Evolutionary conservation across 805 yeast genomes (phyloP), one percentile per base, ranked within the genome.

Genomic region (Starmerella asiatica): DNA sequence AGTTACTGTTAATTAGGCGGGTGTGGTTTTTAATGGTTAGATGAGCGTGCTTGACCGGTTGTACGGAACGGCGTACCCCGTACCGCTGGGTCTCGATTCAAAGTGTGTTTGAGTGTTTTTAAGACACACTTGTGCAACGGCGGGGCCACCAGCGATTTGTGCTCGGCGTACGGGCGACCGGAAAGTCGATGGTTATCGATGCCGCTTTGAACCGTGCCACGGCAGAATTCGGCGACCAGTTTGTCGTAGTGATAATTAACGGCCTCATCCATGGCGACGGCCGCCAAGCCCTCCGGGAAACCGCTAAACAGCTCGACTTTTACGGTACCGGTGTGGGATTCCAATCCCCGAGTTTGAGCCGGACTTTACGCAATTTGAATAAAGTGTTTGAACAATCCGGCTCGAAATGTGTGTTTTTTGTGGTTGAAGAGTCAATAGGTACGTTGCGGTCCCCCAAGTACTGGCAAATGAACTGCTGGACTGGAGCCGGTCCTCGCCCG

Each of bases 401-500:
- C n/a, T 32, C 30, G 26, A 32, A 32, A 21, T 12, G 27, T n/a
- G 70, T 91, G 3, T 61, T 91, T 0, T 77, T 91, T 50, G 60
- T 84, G 2, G 71, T 91, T 41, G 97, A 91, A 42, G 93, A 86
- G 51, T 71, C 42, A 96, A 91, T 39, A 64, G 68, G 29, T 91
- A 79, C 60, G 77, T 94, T 0, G 63, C 65, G 11, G 66, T 70
- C 12, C 76, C 82, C 47, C 98, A 91, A 57, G 80, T 94, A 0
- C 63, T 91, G 37, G 60, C 91, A 4, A 91, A 91, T 56, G 88
- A 86, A 51, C 61, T 91, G 33, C 81, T 91, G 55, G 97, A 91
- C 52, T 65, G 86, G 51, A 76, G 94, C 2, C 94, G 84, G 54
- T 63, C 74, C 33, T 68, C 74, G 16, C 66, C 71, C 2, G 67